These are phyloP conservation scores for Agrocybe chaxingu DNA, from an alignment of 768 basidiomycete genomes.

Conservation along the genomic window DNA sequence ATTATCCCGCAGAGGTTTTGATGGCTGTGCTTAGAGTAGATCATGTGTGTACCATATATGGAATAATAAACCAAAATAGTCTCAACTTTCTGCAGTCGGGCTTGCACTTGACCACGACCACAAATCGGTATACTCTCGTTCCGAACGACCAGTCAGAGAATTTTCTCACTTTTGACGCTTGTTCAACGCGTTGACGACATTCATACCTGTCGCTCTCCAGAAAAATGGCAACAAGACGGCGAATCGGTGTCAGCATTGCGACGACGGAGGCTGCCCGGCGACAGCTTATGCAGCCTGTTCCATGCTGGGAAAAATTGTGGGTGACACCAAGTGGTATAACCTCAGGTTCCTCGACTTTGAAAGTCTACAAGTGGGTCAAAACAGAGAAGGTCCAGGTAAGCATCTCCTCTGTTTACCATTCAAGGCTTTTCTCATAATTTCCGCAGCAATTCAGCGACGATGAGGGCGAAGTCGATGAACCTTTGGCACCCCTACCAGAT, in stretches of 20 bases:
- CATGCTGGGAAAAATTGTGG: constrained; percentile 83
- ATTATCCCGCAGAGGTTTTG: too few species aligned
- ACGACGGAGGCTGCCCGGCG: constrained; percentile 79
- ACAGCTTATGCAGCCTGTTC: constrained; percentile 88
- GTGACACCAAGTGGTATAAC: constrained; percentile 52
- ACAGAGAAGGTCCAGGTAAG: constrained; percentile 76
- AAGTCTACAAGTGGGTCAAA: constrained; percentile 75
- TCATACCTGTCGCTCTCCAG: neutral
- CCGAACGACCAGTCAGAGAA: too few species aligned
- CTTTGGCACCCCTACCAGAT: constrained; percentile 74
- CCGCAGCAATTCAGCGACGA: constrained; percentile 87
- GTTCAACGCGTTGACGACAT: neutral
- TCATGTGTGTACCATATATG: too few species aligned
- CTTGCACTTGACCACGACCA: too few species aligned
- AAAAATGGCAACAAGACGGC: constrained; percentile 67
- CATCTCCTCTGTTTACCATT: neutral
- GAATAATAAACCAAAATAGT: too few species aligned
- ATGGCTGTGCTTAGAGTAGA: too few species aligned
- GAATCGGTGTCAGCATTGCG: constrained; percentile 73
- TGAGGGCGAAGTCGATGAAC: constrained; percentile 76
- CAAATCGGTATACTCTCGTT: too few species aligned
- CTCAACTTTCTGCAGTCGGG: too few species aligned
- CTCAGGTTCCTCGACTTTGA: constrained; percentile 52
- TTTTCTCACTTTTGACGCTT: neutral
- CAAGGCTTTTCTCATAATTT: constrained; percentile 3